Conservation (phyloP, 106 monocot species). For the Allium sativum region DNA sequence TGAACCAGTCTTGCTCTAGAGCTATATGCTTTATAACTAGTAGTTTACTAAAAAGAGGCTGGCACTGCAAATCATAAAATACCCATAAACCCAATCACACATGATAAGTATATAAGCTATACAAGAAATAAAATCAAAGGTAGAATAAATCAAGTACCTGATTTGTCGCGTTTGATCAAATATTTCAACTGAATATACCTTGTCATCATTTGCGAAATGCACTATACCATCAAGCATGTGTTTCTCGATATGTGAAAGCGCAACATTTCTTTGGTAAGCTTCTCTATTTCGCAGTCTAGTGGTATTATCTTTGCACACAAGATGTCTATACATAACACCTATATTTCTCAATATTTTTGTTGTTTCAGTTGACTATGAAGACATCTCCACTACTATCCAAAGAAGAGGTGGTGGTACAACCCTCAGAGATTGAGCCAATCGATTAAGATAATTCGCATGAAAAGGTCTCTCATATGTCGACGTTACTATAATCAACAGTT, state of each 20-base stretch:
- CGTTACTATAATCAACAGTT: slow-evolving; percentile 64
- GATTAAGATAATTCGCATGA: slow-evolving; percentile 57
- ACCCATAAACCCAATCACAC: no score
- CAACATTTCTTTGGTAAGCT: slow-evolving; percentile 53
- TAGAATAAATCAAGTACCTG: slow-evolving; percentile 27
- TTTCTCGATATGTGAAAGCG: slow-evolving; percentile 67
- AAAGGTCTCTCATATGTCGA: slow-evolving; percentile 49
- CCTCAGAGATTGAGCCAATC: slow-evolving; percentile 49
- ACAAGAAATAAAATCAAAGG: slow-evolving; percentile 4
- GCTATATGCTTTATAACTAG: no score
- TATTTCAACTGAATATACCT: slow-evolving; percentile 41
- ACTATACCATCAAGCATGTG: slow-evolving; percentile 79
- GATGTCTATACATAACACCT: slow-evolving; percentile 75
- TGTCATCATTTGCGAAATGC: slow-evolving; percentile 67
- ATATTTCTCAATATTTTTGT: slow-evolving; percentile 41
- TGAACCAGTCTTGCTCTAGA: no score
- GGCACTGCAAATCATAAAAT: no score
- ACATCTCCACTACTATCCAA: slow-evolving; percentile 77
- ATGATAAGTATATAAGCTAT: no score
- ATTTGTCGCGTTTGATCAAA: slow-evolving; percentile 65
- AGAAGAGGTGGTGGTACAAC: slow-evolving; percentile 50
- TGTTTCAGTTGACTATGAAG: slow-evolving; percentile 47
- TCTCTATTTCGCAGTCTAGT: slow-evolving; percentile 25
- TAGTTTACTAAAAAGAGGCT: no score
- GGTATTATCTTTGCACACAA: slow-evolving; percentile 43